These are phyloP conservation scores for Pythium biforme DNA, from an alignment of 352 stramenopile genomes.

Conservation along the genomic window DNA sequence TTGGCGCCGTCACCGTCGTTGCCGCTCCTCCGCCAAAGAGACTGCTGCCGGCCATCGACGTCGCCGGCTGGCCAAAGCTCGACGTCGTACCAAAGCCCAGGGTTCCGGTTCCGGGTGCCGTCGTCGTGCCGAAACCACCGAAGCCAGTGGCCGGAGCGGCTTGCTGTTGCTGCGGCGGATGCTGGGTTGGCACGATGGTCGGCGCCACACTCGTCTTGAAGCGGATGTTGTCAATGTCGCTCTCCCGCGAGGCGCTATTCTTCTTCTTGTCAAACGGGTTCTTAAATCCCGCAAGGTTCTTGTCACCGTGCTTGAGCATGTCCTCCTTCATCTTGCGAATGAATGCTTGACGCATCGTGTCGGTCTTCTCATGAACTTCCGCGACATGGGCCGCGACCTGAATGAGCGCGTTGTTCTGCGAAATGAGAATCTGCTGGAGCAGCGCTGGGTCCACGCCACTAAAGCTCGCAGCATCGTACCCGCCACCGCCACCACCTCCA, in stretches of 20 bases:
- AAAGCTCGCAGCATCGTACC: slow-evolving; percentile 20
- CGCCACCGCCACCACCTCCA: slow-evolving; percentile 1
- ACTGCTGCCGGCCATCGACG: background rate
- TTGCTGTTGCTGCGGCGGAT: slow-evolving; percentile 16
- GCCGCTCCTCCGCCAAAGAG: slow-evolving; percentile 18
- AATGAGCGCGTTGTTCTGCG: slow-evolving; percentile 79
- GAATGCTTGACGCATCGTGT: slow-evolving; percentile 71
- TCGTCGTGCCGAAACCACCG: slow-evolving; percentile 29
- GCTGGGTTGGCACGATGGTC: slow-evolving; percentile 47
- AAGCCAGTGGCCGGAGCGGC: slow-evolving; percentile 34
- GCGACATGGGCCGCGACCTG: slow-evolving; percentile 72
- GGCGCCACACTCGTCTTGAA: slow-evolving; percentile 74
- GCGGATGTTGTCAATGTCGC: slow-evolving; percentile 78
- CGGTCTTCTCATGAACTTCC: slow-evolving; percentile 71
- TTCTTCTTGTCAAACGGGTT: slow-evolving; percentile 81
- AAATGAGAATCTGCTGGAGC: slow-evolving; percentile 70
- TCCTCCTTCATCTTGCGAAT: slow-evolving; percentile 66
- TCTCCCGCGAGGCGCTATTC: slow-evolving; percentile 36
- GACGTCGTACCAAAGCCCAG: slow-evolving; percentile 9
- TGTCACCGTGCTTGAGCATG: slow-evolving; percentile 53
- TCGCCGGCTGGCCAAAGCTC: slow-evolving; percentile 6
- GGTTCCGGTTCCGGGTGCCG: background rate
- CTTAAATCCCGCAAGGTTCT: slow-evolving; percentile 57
- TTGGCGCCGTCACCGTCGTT: slow-evolving; percentile 3
- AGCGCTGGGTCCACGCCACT: slow-evolving; percentile 31